Evolutionary conservation across 352 stramenopile species (phyloP).

Genomic region (Phytophthora pini): DNA sequence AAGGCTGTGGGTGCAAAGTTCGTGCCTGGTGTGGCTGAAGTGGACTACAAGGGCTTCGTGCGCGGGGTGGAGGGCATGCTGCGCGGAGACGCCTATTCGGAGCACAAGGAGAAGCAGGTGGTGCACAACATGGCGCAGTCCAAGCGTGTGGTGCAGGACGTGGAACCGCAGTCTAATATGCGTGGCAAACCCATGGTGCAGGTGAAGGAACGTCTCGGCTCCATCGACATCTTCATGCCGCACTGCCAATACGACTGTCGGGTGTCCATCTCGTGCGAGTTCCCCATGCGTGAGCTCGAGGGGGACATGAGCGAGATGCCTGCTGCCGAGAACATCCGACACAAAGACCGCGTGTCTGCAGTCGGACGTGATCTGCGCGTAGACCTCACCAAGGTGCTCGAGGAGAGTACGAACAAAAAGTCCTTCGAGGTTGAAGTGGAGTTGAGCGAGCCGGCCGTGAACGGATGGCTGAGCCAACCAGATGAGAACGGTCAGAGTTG

Average conservation of each 20-base stretch:
- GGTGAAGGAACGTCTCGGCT: constrained; percentile 83
- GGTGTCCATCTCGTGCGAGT: constrained; percentile 86
- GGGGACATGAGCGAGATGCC: constrained; percentile 68
- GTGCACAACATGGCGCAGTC: constrained; percentile 79
- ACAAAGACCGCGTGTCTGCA: constrained; percentile 82
- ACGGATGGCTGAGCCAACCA: constrained; percentile 79
- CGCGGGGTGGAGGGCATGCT: constrained; percentile 74
- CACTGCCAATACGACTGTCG: constrained; percentile 88
- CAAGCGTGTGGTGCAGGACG: constrained; percentile 82
- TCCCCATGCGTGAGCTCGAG: constrained; percentile 62
- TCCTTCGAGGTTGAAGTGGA: constrained; percentile 86
- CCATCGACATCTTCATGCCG: constrained; percentile 88
- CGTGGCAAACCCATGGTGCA: constrained; percentile 62
- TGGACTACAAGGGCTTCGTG: constrained; percentile 73
- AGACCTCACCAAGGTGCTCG: constrained; percentile 83
- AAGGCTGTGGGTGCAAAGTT: constrained; percentile 83
- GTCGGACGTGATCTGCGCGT: constrained; percentile 82
- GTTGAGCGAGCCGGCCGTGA: constrained; percentile 65
- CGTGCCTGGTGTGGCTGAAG: constrained; percentile 71
- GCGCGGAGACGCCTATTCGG: constrained; percentile 67
- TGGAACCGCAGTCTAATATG: constrained; percentile 65
- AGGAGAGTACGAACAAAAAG: constrained; percentile 75
- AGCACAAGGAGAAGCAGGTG: constrained; percentile 84
- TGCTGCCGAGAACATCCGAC: constrained; percentile 70
- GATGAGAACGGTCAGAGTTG: constrained; percentile 78